Conservation (phyloP, 78 protist species). For the Bigelowiella natans region DNA sequence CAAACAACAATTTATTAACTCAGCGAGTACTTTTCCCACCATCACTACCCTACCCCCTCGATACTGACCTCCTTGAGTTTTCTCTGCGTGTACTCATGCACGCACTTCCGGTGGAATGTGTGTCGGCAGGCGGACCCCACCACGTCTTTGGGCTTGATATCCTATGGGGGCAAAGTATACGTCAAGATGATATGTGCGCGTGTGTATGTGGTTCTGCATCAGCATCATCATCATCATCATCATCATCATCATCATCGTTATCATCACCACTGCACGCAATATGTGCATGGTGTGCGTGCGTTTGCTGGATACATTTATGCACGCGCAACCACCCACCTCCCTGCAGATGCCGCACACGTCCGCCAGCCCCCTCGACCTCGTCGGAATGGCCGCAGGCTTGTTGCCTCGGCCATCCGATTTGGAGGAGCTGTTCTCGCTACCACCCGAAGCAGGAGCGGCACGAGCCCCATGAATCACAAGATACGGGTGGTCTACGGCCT, state of each 20-base stretch:
- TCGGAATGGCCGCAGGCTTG: neutral
- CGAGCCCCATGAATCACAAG: conserved; percentile 9
- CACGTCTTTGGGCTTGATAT: neutral
- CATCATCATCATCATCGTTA: neutral
- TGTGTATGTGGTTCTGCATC: neutral
- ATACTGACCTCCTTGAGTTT: neutral
- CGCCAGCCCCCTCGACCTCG: neutral
- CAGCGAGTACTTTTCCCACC: too few species aligned
- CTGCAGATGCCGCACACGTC: neutral
- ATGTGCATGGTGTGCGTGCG: too few species aligned
- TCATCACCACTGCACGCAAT: neutral
- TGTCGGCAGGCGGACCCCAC: conserved; percentile 1
- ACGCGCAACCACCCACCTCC: neutral
- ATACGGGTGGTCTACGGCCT: conserved; percentile 46
- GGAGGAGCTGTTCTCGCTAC: too few species aligned
- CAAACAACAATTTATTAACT: too few species aligned
- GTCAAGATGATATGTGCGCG: neutral
- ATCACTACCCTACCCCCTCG: too few species aligned
- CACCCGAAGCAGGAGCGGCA: too few species aligned
- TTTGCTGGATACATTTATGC: too few species aligned
- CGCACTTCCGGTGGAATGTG: neutral
- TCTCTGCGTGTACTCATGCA: neutral
- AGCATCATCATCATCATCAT: neutral
- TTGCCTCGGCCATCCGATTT: neutral
- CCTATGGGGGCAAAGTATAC: neutral